Base-by-base conservation (phyloP, 176 grass and related monocot species). In the Juncus inflexus region DNA sequence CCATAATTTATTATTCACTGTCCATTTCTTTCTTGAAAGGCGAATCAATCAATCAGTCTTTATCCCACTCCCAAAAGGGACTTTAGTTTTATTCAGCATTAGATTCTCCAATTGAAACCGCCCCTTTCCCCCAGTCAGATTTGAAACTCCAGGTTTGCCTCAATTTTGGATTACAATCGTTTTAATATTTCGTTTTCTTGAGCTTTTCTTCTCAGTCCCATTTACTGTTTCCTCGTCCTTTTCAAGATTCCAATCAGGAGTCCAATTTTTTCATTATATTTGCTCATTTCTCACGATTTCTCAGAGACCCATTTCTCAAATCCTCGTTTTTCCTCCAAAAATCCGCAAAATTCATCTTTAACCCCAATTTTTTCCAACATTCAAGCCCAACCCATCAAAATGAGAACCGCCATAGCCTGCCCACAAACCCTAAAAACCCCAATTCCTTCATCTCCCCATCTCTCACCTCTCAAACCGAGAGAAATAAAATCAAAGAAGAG, bases 351-450 rank as follows among this genome's bases (percentile, higher is more conserved):
- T 28, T 28, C 19, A 28, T 28, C 19, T 28, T 28, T 28, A 28
- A 28, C 19, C 19, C 19, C 19, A 28, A 28, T 28, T 28, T 28
- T 28, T 28, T 28, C 19, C 19, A 28, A 28, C 19, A 28, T 28
- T 28, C 19, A 28, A 28, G 19, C 19, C 19, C 19, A 28, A 9
- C 9, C 9, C 13, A 5, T 10, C 59, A 62, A 50, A 50, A 66
- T 66, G 63, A 66, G 40, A 66, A 66, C 42, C 42, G 42, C 42
- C 63, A 66, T 66, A 39, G 15, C 63, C 11, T 66, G 63, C 41
- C 10, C 63, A n/a, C 63, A 66, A 51, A 50, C 42, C 15, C 42
- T 66, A 50, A 66, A 19, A 2, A 50, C 3, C 63, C 63, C 42
- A 3, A 40, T 66, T 7, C 13, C 63, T 66, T 66, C 63, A 50